These are phyloP conservation scores for Akanthomyces lecanii DNA, from an alignment of 2,329 filamentous ascomycete species.

Conservation along the genomic window DNA sequence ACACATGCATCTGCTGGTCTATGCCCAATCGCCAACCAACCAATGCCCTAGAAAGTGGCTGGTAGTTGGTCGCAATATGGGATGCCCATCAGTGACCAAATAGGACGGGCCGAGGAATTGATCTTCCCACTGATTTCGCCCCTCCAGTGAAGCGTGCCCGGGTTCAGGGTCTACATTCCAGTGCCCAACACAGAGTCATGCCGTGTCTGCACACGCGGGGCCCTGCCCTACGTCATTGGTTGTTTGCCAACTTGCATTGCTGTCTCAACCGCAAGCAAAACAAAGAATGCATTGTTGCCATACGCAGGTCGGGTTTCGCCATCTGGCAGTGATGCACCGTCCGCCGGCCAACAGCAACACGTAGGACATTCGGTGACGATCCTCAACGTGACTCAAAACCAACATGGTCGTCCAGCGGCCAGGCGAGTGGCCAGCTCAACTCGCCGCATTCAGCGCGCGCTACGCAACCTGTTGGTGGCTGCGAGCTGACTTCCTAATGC, in stretches of 20 bases:
- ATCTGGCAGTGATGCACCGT: background rate
- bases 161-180: background rate
- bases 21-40: too few relatives aligned
- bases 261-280: background rate
- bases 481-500: conserved; percentile 4
- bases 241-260: background rate
- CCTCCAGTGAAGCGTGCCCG: background rate
- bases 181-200: background rate
- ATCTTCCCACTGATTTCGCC: background rate
- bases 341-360: background rate
- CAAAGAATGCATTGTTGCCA: background rate
- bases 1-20: background rate
- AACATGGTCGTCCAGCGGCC: background rate
- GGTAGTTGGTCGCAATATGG: background rate
- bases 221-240: background rate
- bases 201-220: background rate
- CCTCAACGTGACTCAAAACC: background rate
- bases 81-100: background rate
- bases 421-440: background rate
- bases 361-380: background rate
- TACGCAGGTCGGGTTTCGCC: background rate
- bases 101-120: background rate
- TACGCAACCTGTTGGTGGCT: background rate
- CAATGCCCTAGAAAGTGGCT: background rate
- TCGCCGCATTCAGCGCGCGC: background rate